Evolutionary conservation across 768 basidiomycete genomes (phyloP), one percentile per base, ranked within the genome.

Genomic region (Hydnum rufescens): DNA sequence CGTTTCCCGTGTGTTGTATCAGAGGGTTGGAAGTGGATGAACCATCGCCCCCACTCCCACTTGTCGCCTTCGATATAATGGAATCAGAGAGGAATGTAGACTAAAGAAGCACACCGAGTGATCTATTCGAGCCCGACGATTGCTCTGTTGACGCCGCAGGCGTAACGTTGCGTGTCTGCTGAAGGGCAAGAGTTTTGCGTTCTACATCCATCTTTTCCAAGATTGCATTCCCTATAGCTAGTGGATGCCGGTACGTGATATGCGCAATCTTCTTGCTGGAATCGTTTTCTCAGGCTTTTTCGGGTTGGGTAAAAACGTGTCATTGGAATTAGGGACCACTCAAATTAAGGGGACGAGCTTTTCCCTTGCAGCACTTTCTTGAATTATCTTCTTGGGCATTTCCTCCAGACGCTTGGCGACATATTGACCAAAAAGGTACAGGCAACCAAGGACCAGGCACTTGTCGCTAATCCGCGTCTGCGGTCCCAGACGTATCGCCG

Each of bases 131-230:
- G n/a, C n/a, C n/a, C n/a, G n/a, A n/a, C n/a, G n/a, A n/a, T n/a
- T n/a, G n/a, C n/a, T n/a, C n/a, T n/a, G n/a, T n/a, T n/a, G n/a
- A n/a, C n/a, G n/a, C 23, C 13, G 13, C 16, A 50, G 49, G 32
- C 16, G 26, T 13, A 8, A 31, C 13, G 18, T 6, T 22, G 46
- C 55, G 44, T 13, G 43, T 42, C 25, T 57, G 55, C 58, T 74
- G 74, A 19, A 77, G 60, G 56, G 71, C 79, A 16, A 70, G 63
- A 0, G 80, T 85, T 8, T 84, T 64, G 0, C 68, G 68, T 57
- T 88, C 85, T 18, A 88, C 80, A 57, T 88, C 77, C 75, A 88
- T 80, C 28, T 74, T 75, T 23, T 70, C 67, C n/a, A 82, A 64
- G 8, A 88, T 69, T 55, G 79, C 76, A 13, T 72, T 66, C 4